Base-by-base conservation (phyloP, 2,329 filamentous ascomycete genomes). In the Cladosporium phlei region DNA sequence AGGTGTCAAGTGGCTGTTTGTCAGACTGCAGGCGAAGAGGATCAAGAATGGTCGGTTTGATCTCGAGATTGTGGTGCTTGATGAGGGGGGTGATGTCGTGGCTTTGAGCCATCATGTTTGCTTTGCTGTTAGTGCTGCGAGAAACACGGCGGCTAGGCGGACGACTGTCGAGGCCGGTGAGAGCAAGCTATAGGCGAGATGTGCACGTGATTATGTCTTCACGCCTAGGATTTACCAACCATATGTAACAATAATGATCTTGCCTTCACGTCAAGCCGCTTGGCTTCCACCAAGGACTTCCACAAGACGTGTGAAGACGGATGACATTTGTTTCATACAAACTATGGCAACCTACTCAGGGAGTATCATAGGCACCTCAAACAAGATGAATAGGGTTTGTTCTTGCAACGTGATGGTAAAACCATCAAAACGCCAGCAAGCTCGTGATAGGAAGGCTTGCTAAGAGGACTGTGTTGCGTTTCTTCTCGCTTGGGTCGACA, bases 31-130 rank as follows among this genome's bases (percentile, higher is more conserved):
- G 46, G 73, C 80, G 4, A 89, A 87, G 66, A 69, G 74, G 63
- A 78, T 90, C 32, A 75, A 73, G 54, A 82, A 88, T 53, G 87
- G 87, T 1, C 72, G 84, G 49, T 82, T 86, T 61, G 88, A 94
- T 68, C 59, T 89, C 35, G 85, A 91, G 53, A 73, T 91, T 17
- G 67, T 82, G 21, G 68, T 90, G 2, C 64, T 82, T 61, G 83
- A 90, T 66, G 74, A 74, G 27, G 59, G 66, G 2, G 81, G 80
- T 0, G 80, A 86, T 35, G 57, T 88, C 29, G 75, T 89, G 21
- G 83, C 82, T 2, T 58, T 87, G 51, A 83, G 80, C 59, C 76
- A 82, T 55, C 85, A 89, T 64, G 76, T 88, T 50, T 76, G 74
- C 16, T 68, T 88, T 59, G 76, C 84, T 22, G 58, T 88, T 35